These are phyloP conservation scores for Boletus rubroflammeus DNA, from an alignment of 768 basidiomycete genomes.

Conservation along the genomic window DNA sequence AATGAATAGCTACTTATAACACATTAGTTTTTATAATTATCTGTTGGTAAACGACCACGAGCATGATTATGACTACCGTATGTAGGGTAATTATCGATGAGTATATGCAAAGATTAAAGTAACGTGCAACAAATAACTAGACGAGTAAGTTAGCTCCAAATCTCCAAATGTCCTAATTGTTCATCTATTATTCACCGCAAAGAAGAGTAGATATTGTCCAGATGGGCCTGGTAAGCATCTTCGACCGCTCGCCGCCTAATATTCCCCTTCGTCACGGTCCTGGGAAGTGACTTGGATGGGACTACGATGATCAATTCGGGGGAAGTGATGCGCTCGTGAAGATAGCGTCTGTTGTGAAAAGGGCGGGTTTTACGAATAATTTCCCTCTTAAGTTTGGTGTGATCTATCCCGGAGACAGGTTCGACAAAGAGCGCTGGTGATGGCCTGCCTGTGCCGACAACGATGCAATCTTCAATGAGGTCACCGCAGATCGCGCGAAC, in stretches of 20 bases:
- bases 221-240: slow-evolving; percentile 51
- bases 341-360: slow-evolving; percentile 72
- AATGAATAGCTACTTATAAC: neutral
- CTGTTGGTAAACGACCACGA: neutral
- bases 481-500: slow-evolving; percentile 59
- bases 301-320: slow-evolving; percentile 67
- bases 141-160: slow-evolving; percentile 18
- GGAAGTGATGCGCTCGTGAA: slow-evolving; percentile 73
- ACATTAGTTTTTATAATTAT: slow-evolving; percentile 3
- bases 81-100: slow-evolving; percentile 18
- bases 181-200: slow-evolving; percentile 11
- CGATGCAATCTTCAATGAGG: slow-evolving; percentile 69
- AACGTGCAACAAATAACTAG: slow-evolving; percentile 4
- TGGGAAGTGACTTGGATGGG: slow-evolving; percentile 59
- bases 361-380: slow-evolving; percentile 69
- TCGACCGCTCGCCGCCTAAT: slow-evolving; percentile 76
- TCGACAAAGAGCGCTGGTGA: slow-evolving; percentile 77
- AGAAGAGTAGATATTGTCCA: slow-evolving; percentile 55
- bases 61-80: slow-evolving; percentile 14
- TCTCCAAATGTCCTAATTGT: neutral
- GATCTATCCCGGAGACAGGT: slow-evolving; percentile 49
- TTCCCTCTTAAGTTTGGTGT: slow-evolving; percentile 60
- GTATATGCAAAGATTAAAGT: slow-evolving; percentile 8
- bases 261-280: slow-evolving; percentile 80
- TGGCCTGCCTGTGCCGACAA: slow-evolving; percentile 73